Evolutionary conservation across 148 eudicot species (phyloP).

Genomic region (Diospyros kaki): DNA sequence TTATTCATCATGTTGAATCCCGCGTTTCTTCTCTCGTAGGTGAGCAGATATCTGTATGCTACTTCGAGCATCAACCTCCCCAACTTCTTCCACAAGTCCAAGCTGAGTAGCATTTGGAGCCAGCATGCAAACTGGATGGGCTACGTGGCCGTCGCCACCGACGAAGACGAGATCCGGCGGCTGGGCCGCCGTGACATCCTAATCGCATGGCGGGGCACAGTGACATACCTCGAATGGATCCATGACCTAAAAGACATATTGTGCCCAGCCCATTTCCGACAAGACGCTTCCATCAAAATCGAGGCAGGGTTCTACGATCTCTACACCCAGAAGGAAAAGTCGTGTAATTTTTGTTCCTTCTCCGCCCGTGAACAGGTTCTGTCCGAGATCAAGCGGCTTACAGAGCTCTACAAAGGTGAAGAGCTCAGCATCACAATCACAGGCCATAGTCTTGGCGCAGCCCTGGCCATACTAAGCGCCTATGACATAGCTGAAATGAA

Average conservation of each 20-base stretch:
- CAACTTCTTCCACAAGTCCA: conserved; percentile 69
- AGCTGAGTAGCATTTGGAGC: conserved; percentile 60
- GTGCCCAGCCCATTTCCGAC: conserved; percentile 55
- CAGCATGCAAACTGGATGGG: conserved; percentile 96
- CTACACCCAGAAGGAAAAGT: conserved; percentile 61
- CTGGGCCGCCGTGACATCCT: conserved; percentile 77
- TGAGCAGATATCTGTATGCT: conserved; percentile 67
- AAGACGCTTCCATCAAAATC: conserved; percentile 63
- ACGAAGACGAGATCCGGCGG: conserved; percentile 47
- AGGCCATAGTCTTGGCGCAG: conserved; percentile 88
- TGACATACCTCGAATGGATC: conserved; percentile 78
- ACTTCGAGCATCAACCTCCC: conserved; percentile 83
- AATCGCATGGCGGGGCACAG: conserved; percentile 83
- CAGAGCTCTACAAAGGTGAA: conserved; percentile 49
- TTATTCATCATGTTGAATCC: too few relatives aligned
- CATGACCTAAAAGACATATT: conserved; percentile 72
- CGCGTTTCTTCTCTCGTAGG: background rate
- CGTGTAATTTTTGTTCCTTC: conserved; percentile 58
- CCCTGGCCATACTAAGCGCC: conserved; percentile 63
- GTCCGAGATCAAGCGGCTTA: conserved; percentile 53
- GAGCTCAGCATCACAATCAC: conserved; percentile 76
- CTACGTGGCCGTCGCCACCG: conserved; percentile 59
- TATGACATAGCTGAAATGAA: conserved; percentile 83
- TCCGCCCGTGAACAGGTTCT: conserved; percentile 80
- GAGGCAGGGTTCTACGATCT: conserved; percentile 76